Conservation (phyloP, 2,329 filamentous ascomycete species). For the Pseudopithomyces chartarum region DNA sequence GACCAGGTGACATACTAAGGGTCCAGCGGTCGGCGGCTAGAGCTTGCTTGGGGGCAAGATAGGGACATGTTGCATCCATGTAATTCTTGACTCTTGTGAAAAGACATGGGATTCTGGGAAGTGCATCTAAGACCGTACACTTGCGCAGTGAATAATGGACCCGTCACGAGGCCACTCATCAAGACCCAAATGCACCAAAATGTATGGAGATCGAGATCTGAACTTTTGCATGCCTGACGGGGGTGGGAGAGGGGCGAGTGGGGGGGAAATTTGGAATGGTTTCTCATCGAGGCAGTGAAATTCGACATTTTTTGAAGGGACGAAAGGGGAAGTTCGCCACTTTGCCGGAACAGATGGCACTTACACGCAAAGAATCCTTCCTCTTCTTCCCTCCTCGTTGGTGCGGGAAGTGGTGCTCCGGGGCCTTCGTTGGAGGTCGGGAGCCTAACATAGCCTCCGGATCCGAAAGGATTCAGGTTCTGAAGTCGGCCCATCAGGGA, state of each 20-base stretch:
- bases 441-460: slow-evolving; percentile 85
- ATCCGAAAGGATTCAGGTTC: slow-evolving; percentile 85
- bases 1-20: slow-evolving; percentile 34
- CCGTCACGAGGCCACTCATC: slow-evolving; percentile 31
- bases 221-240: slow-evolving; percentile 18
- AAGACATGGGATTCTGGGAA: slow-evolving; percentile 18
- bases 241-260: not conserved
- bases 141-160: slow-evolving; percentile 25
- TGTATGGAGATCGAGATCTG: slow-evolving; percentile 20
- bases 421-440: slow-evolving; percentile 77
- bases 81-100: slow-evolving; percentile 10
- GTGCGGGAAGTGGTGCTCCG: slow-evolving; percentile 84
- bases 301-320: not conserved
- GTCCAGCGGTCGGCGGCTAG: slow-evolving; percentile 17
- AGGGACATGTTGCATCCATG: slow-evolving; percentile 21
- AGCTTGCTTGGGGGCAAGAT: slow-evolving; percentile 14
- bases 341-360: slow-evolving; percentile 46
- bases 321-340: slow-evolving; percentile 20
- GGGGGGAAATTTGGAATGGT: slow-evolving; percentile 7
- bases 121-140: slow-evolving; percentile 34
- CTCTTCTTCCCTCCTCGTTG: slow-evolving; percentile 86
- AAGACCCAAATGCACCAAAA: slow-evolving; percentile 15
- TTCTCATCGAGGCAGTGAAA: slow-evolving; percentile 12
- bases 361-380: slow-evolving; percentile 95
- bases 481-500: slow-evolving; percentile 81